These are phyloP conservation scores for Lathyrus aphaca DNA, from an alignment of 306 rosid genomes.

Conservation along the genomic window DNA sequence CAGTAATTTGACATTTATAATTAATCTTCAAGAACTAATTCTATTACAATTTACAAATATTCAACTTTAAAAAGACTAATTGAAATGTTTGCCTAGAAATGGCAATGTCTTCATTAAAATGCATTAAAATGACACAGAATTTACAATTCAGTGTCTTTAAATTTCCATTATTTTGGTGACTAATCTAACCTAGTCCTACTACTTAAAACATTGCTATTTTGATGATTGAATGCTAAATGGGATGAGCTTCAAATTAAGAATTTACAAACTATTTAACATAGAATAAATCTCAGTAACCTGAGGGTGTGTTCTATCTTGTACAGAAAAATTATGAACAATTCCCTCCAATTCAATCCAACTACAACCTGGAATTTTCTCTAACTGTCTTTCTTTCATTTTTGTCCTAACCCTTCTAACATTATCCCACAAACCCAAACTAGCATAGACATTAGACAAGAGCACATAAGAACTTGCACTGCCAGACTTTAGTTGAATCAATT, in stretches of 20 bases:
- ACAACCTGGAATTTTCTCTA: conserved; percentile 66
- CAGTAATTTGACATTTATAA: too few relatives aligned
- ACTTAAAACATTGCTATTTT: background rate
- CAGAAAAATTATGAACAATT: conserved; percentile 67
- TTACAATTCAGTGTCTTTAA: background rate
- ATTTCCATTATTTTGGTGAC: background rate
- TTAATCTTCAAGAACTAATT: too few relatives aligned
- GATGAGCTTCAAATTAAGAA: conserved; percentile 21
- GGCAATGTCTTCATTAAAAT: background rate
- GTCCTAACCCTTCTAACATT: conserved; percentile 56
- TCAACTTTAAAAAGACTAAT: background rate
- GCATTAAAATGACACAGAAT: background rate
- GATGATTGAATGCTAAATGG: background rate
- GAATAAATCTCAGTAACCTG: conserved; percentile 64
- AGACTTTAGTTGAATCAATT: conserved; percentile 50
- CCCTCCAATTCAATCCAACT: conserved; percentile 78
- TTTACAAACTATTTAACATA: conserved; percentile 52
- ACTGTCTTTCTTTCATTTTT: conserved; percentile 56
- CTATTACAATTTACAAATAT: too few relatives aligned
- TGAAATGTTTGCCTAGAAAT: background rate
- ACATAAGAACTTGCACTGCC: conserved; percentile 61
- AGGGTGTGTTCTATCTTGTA: conserved; percentile 67
- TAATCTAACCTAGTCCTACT: background rate
- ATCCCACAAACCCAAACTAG: conserved; percentile 68
- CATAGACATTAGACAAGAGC: conserved; percentile 70